Conservation (phyloP, 805 yeast genomes). For the Zygosaccharomyces rouxii region DNA sequence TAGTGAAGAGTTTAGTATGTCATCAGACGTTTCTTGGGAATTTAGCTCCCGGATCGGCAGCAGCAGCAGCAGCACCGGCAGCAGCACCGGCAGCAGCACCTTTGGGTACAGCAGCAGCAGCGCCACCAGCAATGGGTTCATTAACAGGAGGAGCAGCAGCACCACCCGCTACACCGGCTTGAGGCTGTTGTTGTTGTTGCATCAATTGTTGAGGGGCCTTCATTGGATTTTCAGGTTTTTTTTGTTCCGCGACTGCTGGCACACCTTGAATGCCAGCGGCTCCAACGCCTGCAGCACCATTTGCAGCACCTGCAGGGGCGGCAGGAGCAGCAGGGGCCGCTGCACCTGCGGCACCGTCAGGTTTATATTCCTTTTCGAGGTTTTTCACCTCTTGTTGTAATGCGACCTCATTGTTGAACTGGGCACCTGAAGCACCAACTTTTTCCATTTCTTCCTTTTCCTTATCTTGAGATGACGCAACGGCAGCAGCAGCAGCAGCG, state of each 20-base stretch:
- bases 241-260: constrained; percentile 1
- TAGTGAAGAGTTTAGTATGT: background rate
- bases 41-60: constrained; percentile 1
- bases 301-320: constrained; percentile 5
- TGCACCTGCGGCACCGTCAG: constrained; percentile 13
- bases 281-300: constrained; percentile 7
- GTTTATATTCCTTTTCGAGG: constrained; percentile 24
- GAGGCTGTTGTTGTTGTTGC: constrained; percentile 2
- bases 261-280: background rate
- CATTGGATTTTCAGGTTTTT: background rate
- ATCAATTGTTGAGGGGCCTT: constrained; percentile 2
- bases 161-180: background rate
- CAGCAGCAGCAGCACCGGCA: constrained; percentile 11
- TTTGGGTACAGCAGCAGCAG: too few species aligned
- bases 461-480: constrained; percentile 5
- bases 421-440: constrained; percentile 20
- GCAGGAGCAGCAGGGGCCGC: constrained; percentile 10
- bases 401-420: constrained; percentile 32
- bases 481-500: constrained; percentile 5
- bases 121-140: background rate
- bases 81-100: constrained; percentile 1
- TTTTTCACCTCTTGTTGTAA: constrained; percentile 30
- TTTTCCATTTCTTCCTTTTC: constrained; percentile 12
- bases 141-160: background rate
- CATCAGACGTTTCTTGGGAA: background rate